Conservation (phyloP, 495 filamentous ascomycete species). For the Sphaerosporella brunnea region DNA sequence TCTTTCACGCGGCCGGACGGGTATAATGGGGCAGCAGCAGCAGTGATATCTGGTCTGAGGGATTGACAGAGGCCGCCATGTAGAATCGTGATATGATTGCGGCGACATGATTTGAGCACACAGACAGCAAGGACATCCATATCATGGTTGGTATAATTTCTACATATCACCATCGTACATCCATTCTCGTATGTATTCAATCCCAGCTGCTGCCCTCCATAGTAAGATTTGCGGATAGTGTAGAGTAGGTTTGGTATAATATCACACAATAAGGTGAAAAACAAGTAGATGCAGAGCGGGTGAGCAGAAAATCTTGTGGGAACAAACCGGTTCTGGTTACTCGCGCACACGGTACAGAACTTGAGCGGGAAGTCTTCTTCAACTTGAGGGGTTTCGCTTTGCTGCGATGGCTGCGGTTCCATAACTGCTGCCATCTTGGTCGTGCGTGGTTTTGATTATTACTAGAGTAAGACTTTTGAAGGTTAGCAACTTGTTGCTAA, state of each 20-base stretch:
- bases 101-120: neutral
- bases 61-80: too few species aligned
- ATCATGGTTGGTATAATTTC: neutral
- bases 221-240: too few species aligned
- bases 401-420: neutral
- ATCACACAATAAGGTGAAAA: too few species aligned
- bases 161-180: neutral
- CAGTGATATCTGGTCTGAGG: too few species aligned
- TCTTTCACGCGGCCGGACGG: neutral
- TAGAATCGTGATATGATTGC: neutral
- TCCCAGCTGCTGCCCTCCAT: conserved; percentile 5
- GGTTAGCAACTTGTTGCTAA: too few species aligned
- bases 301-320: too few species aligned
- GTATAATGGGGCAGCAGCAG: neutral
- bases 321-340: conserved; percentile 76
- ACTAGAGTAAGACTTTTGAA: too few species aligned
- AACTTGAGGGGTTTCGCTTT: neutral
- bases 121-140: too few species aligned
- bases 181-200: neutral
- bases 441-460: too few species aligned
- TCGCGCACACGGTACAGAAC: conserved; percentile 97
- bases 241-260: too few species aligned
- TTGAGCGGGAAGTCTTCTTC: conserved; percentile 54
- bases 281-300: too few species aligned
- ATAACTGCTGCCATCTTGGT: too few species aligned